Base-by-base conservation (phyloP, 176 grass and related monocot species). In the Poa pratensis region DNA sequence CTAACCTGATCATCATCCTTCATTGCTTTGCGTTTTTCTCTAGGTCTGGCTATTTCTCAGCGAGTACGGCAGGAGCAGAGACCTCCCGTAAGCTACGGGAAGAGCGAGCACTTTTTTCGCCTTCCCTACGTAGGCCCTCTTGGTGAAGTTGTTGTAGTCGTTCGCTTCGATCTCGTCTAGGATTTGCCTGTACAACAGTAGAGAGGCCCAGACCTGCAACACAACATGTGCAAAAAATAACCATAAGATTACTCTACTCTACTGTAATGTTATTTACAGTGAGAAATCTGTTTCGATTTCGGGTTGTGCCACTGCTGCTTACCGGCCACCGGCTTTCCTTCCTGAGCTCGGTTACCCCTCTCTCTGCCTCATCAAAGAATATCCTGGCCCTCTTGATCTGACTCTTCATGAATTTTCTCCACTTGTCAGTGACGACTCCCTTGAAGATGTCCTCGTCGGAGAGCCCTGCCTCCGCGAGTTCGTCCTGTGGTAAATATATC, bases 261-360 rank as follows among this genome's bases (percentile, higher is more conserved):
- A 28, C 26, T 64, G 27, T 27, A 3, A 35, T 35, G 30, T 35
- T 35, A 64, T 16, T 64, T 63, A 40, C 40, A 12, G 7, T 1
- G 4, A 75, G 3, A 19, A 1, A 2, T 10, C 0, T 46, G 5
- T 13, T 22, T 9, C 2, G 0, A 30, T 2, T 39, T n/a, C 0
- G 37, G 62, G 18, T 54, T 1, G 16, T 6, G 10, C 22, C 14
- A 37, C 20, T 9, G 18, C 75, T 14, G 13, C 76, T 77, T 95
- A 98, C 96, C n/a, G 90, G 93, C 96, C 96, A 98, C 77, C 96
- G 74, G 82, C 96, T 98, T 73, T 92, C 96, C 84, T 89, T 92
- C 53, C 73, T 91, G 45, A 98, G 91, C 71, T 95, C 93, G 1
- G 91, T 91, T n/a, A 98, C 91, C 66, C 93, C 96, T 52, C 78